These are phyloP conservation scores for Echeveria elegans DNA, from an alignment of 164 flowering plant genomes.

Conservation along the genomic window DNA sequence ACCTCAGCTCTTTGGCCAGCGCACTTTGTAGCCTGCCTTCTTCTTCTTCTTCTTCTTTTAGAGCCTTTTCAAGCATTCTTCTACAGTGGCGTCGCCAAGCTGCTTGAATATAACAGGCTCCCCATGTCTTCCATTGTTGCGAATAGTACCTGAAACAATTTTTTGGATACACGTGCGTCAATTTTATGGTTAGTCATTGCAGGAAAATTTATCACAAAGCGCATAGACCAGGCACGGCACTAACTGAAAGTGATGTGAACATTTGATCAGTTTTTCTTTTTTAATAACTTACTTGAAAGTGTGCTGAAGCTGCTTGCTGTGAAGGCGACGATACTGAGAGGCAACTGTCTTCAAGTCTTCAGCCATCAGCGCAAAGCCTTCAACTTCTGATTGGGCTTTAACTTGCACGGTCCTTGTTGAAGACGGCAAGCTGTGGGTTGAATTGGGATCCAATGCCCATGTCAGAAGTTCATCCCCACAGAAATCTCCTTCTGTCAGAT, in stretches of 20 bases:
- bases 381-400: slow-evolving; percentile 44
- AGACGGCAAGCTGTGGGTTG: slow-evolving; percentile 45
- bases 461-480: slow-evolving; percentile 75
- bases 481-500: slow-evolving; percentile 61
- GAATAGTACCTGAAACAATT: slow-evolving; percentile 45
- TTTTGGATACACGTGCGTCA: too few relatives aligned
- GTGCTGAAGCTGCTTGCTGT: slow-evolving; percentile 70
- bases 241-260: too few relatives aligned
- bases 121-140: slow-evolving; percentile 82
- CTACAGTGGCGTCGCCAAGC: slow-evolving; percentile 63
- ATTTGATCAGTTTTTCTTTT: not conserved
- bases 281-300: slow-evolving; percentile 39
- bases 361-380: slow-evolving; percentile 65
- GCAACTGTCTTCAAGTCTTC: slow-evolving; percentile 72
- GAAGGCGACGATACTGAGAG: slow-evolving; percentile 58
- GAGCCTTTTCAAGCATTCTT: slow-evolving; percentile 31
- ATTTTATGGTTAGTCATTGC: not conserved
- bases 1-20: slow-evolving; percentile 19
- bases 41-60: slow-evolving; percentile 40
- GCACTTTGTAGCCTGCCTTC: slow-evolving; percentile 30
- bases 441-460: slow-evolving; percentile 75
- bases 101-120: slow-evolving; percentile 61
- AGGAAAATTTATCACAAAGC: too few relatives aligned
- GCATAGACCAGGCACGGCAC: not conserved
- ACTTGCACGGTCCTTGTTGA: slow-evolving; percentile 28